Percentiles rank a stretch among this genome's conserved stretches.
Conservation (phyloP, 495 filamentous ascomycete genomes). For the Stereocaulon alpinum region DNA sequence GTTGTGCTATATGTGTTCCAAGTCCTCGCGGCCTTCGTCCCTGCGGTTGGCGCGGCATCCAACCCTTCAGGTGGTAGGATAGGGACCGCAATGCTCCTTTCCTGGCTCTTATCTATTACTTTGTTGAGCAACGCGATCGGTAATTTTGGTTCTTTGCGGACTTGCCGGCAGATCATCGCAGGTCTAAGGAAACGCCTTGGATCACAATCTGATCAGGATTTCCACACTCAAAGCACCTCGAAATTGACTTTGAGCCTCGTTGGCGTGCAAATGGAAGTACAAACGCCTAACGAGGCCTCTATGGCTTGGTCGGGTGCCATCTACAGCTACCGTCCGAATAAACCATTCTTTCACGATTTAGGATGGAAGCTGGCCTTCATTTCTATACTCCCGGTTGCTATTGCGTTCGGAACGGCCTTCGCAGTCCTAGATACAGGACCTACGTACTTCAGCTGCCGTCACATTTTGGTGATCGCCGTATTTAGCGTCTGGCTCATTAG, state of each 20-base stretch:
- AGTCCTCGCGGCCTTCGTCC: conserved; percentile 25
- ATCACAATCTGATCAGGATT: too few species aligned
- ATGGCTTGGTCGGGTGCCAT: conserved; percentile 25
- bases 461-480: conserved; percentile 16
- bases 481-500: conserved; percentile 14
- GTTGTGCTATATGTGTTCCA: conserved; percentile 24
- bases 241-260: too few species aligned
- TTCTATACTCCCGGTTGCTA: conserved; percentile 16
- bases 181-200: too few species aligned
- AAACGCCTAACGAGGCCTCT: conserved; percentile 17
- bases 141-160: conserved; percentile 21
- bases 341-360: conserved; percentile 4
- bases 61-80: conserved; percentile 27
- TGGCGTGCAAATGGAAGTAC: not conserved
- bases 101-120: conserved; percentile 27
- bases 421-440: conserved; percentile 21
- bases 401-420: conserved; percentile 17
- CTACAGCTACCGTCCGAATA: conserved; percentile 24
- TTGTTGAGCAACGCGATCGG: conserved; percentile 29
- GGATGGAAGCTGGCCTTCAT: conserved; percentile 12
- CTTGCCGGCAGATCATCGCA: conserved; percentile 2
- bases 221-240: too few species aligned
- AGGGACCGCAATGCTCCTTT: conserved; percentile 25
- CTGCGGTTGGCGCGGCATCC: conserved; percentile 19
- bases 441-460: conserved; percentile 23